Percentiles rank a stretch among this genome's conserved stretches.
Conservation (phyloP, 176 grass and related monocot genomes). For the Hordeum vulgare region DNA sequence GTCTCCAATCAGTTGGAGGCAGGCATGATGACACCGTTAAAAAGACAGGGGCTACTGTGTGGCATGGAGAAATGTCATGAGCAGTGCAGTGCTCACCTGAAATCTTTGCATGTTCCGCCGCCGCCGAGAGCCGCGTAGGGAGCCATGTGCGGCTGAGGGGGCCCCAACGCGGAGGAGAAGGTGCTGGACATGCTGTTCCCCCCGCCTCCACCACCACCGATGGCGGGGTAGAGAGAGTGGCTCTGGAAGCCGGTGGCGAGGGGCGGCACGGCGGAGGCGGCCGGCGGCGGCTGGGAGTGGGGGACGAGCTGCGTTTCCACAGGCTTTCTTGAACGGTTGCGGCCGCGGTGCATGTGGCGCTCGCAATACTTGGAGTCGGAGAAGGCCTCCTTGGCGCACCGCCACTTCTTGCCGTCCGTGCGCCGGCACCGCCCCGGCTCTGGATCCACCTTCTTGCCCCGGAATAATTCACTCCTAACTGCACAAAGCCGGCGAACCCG, state of each 20-base stretch:
- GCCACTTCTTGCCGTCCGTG: conserved; percentile 96
- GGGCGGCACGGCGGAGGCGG: neutral
- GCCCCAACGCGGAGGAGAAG: conserved; percentile 32
- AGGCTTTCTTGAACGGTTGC: conserved; percentile 99
- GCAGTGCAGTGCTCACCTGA: conserved; percentile 35
- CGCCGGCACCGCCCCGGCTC: conserved; percentile 89
- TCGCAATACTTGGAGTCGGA: conserved; percentile 96
- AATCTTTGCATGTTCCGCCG: conserved; percentile 38
- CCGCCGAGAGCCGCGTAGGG: conserved; percentile 16
- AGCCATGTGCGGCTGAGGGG: conserved; percentile 43
- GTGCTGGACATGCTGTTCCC: neutral
- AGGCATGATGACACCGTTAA: neutral
- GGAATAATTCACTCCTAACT: conserved; percentile 63
- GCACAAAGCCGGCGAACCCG: neutral
- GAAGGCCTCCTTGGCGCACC: conserved; percentile 82
- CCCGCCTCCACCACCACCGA: conserved; percentile 20
- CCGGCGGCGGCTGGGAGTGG: conserved; percentile 23
- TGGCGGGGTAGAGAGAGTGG: conserved; percentile 38
- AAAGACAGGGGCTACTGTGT: neutral
- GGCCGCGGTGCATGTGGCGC: conserved; percentile 97
- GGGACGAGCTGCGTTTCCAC: conserved; percentile 77
- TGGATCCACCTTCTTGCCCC: conserved; percentile 78
- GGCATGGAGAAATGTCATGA: neutral
- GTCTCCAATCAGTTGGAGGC: conserved; percentile 12
- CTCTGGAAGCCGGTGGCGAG: conserved; percentile 30